Conservation (phyloP, 768 basidiomycete genomes). For the Pisolithus microcarpus region DNA sequence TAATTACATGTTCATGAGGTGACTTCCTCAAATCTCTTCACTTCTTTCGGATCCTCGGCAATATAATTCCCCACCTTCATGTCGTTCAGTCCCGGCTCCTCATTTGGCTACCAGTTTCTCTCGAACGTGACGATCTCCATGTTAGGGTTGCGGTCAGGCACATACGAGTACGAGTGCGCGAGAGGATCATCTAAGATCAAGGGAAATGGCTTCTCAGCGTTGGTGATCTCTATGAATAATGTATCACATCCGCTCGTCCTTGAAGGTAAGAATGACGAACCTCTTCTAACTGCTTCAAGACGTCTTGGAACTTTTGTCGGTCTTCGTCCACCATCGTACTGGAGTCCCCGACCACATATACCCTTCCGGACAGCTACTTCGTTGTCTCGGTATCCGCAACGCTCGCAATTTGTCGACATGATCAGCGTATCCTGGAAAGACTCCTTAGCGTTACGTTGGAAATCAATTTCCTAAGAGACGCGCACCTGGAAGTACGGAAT, state of each 20-base stretch:
- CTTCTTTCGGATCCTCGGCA: conserved; percentile 3
- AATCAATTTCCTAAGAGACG: neutral
- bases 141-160: conserved; percentile 94
- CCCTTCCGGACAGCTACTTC: conserved; percentile 93
- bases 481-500: conserved; percentile 99
- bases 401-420: conserved; percentile 96
- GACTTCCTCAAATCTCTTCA: neutral
- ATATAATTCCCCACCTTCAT: conserved; percentile 61
- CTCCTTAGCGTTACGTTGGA: neutral
- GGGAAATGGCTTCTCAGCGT: conserved; percentile 75
- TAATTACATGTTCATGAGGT: no score
- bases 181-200: conserved; percentile 93
- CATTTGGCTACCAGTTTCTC: conserved; percentile 84
- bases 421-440: conserved; percentile 79
- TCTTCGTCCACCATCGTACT: conserved; percentile 33
- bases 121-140: conserved; percentile 82
- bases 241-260: neutral
- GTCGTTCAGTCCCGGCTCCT: conserved; percentile 88
- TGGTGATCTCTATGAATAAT: no score
- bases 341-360: conserved; percentile 70
- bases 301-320: conserved; percentile 56
- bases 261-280: conserved; percentile 31
- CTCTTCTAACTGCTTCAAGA: conserved; percentile 70
- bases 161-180: conserved; percentile 97
- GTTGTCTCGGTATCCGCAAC: conserved; percentile 94